Conservation (phyloP, 768 basidiomycete genomes). For the Piloderma croceum region DNA sequence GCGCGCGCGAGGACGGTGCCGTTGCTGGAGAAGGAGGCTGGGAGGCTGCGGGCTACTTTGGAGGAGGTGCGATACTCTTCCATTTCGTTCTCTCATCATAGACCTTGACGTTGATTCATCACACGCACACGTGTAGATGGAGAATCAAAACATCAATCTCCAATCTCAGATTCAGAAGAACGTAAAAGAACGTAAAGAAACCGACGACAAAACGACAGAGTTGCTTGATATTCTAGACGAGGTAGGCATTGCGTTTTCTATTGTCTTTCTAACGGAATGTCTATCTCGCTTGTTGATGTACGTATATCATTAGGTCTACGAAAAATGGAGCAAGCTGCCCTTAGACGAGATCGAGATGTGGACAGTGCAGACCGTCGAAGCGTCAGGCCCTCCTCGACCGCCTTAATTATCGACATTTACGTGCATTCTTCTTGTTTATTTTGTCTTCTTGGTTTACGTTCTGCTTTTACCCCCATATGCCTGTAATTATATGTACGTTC, state of each 20-base stretch:
- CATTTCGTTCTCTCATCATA: too few species aligned
- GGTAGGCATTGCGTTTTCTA: conserved; percentile 18
- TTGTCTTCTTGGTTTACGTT: too few species aligned
- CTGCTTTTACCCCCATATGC: too few species aligned
- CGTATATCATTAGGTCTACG: conserved; percentile 34
- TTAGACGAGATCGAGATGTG: conserved; percentile 40
- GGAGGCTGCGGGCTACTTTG: conserved; percentile 32
- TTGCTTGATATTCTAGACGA: conserved; percentile 35
- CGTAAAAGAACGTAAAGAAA: conserved; percentile 26
- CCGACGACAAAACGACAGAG: conserved; percentile 31
- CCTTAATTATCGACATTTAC: too few species aligned
- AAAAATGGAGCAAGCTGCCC: conserved; percentile 35
- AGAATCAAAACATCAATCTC: conserved; percentile 34
- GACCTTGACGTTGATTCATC: neutral
- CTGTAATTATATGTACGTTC: too few species aligned
- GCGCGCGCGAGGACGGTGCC: conserved; percentile 42
- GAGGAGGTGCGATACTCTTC: conserved; percentile 33
- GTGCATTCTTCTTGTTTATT: too few species aligned
- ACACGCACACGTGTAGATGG: conserved; percentile 25
- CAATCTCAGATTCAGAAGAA: conserved; percentile 31
- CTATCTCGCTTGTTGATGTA: conserved; percentile 4
- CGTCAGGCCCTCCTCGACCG: conserved; percentile 16
- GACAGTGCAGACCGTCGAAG: conserved; percentile 35
- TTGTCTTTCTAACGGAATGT: neutral
- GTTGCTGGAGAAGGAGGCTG: conserved; percentile 35